Evolutionary conservation across 2,329 filamentous ascomycete species (phyloP).

Genomic region (Didymella sp.): DNA sequence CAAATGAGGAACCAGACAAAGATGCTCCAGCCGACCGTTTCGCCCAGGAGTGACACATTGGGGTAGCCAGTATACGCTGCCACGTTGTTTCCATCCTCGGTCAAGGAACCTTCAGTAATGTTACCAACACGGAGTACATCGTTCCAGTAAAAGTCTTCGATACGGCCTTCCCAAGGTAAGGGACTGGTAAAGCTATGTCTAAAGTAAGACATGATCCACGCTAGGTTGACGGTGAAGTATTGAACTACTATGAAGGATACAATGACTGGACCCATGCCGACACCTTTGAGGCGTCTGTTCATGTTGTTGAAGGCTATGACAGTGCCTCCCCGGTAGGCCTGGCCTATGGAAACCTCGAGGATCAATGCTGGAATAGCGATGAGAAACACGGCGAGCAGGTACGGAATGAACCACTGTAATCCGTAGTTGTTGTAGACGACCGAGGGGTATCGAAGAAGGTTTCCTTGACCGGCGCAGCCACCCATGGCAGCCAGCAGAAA

Average conservation of each 20-base stretch:
- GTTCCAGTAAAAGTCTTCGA: conserved; percentile 60
- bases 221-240: conserved; percentile 64
- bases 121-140: conserved; percentile 59
- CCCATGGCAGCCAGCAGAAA: conserved; percentile 67
- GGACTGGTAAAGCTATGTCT: conserved; percentile 63
- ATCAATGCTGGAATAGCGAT: conserved; percentile 64
- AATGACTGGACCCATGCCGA: conserved; percentile 61
- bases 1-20: conserved; percentile 68
- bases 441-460: conserved; percentile 64
- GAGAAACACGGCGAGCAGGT: conserved; percentile 62
- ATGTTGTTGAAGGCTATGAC: conserved; percentile 63
- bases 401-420: conserved; percentile 67
- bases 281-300: conserved; percentile 60
- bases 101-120: conserved; percentile 46
- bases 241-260: conserved; percentile 62
- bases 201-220: conserved; percentile 67
- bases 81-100: conserved; percentile 51
- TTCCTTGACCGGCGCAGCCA: conserved; percentile 65
- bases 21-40: conserved; percentile 64
- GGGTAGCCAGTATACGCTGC: conserved; percentile 58
- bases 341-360: conserved; percentile 60
- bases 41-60: conserved; percentile 57
- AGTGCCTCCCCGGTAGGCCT: conserved; percentile 63
- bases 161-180: conserved; percentile 60
- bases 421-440: conserved; percentile 67